Conservation (phyloP, 2,329 filamentous ascomycete genomes). For the Colletotrichum liriopes region DNA sequence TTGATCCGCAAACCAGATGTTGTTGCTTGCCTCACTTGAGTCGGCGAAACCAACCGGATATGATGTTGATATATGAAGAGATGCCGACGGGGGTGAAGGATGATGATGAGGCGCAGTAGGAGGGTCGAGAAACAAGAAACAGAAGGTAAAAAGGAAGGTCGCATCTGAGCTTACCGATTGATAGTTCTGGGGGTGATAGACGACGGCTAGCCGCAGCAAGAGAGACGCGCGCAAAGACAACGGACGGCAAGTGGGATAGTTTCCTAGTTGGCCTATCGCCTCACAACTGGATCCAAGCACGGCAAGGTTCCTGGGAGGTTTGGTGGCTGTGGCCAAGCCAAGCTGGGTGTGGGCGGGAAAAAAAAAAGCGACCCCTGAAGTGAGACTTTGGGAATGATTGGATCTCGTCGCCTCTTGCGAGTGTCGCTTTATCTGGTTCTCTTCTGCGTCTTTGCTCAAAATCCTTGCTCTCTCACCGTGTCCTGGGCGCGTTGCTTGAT, state of each 20-base stretch:
- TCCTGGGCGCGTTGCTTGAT: constrained; percentile 12
- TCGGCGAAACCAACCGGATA: neutral
- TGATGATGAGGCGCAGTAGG: constrained; percentile 17
- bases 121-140: neutral
- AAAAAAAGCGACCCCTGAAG: constrained; percentile 35
- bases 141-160: constrained; percentile 13
- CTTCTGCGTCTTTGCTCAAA: constrained; percentile 5
- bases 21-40: constrained; percentile 39
- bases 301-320: constrained; percentile 30
- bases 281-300: constrained; percentile 37
- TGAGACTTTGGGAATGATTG: constrained; percentile 36
- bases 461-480: constrained; percentile 20
- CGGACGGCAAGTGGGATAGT: constrained; percentile 33
- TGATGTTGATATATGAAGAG: constrained; percentile 27
- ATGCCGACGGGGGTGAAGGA: neutral
- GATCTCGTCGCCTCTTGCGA: constrained; percentile 32
- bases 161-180: constrained; percentile 38
- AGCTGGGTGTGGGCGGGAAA: constrained; percentile 15
- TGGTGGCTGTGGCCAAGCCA: constrained; percentile 40
- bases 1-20: constrained; percentile 9
- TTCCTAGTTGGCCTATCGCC: constrained; percentile 40
- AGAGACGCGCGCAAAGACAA: constrained; percentile 21
- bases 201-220: constrained; percentile 35
- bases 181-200: constrained; percentile 20
- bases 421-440: constrained; percentile 13